phyloP scores from a whole-genome alignment of 768 basidiomycete species.

The Pleurotus eryngii region DNA sequence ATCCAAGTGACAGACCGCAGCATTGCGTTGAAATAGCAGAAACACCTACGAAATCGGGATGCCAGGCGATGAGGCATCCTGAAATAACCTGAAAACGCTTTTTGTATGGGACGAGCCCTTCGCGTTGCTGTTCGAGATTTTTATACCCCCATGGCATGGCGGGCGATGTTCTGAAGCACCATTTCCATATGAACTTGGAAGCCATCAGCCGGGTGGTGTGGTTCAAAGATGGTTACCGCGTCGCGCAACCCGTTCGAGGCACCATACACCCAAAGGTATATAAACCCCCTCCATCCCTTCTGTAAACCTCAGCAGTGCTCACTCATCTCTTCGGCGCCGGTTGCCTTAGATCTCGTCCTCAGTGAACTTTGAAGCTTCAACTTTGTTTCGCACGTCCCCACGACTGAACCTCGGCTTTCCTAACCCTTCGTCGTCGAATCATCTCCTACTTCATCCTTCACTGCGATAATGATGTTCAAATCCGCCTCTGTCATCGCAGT shows the following conservation, averaged over 20 bases:
- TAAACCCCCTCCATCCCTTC: background rate
- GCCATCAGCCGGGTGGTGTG: too few relatives aligned
- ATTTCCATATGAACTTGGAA: background rate
- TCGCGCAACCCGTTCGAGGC: background rate
- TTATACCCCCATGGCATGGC: background rate
- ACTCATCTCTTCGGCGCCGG: conserved; percentile 7
- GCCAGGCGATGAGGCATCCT: too few relatives aligned
- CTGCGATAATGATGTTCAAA: conserved; percentile 1
- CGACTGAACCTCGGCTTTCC: conserved; percentile 1
- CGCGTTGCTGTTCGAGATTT: background rate
- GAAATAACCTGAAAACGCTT: too few relatives aligned
- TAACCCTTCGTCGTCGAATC: conserved; percentile 1
- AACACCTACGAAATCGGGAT: too few relatives aligned
- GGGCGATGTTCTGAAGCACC: too few relatives aligned
- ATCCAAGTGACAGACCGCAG: too few relatives aligned
- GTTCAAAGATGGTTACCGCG: background rate
- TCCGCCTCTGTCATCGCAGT: conserved; percentile 2
- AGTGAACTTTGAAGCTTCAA: conserved; percentile 8
- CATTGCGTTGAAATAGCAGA: too few relatives aligned
- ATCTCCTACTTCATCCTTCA: background rate
- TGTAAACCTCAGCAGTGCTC: conserved; percentile 8
- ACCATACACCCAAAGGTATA: background rate
- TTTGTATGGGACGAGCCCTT: too few relatives aligned
- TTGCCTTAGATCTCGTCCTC: conserved; percentile 8
- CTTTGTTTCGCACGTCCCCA: background rate